Percentiles rank a stretch among this genome's conserved stretches.
phyloP scores from a whole-genome alignment of 1,284 basidiomycete genomes.

The Athelia psychrophila region DNA sequence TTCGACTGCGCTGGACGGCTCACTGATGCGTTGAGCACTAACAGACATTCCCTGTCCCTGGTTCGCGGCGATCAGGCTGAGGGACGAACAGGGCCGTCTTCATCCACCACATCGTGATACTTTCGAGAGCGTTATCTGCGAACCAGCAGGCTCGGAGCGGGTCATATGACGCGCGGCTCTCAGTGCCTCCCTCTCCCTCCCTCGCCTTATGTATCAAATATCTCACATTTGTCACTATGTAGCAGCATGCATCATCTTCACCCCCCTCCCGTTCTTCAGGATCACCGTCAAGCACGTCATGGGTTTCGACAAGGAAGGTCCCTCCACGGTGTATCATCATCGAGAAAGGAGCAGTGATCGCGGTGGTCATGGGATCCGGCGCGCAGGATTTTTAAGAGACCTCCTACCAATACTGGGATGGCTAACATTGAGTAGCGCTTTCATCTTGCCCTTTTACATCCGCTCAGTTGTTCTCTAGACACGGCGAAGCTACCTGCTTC shows the following conservation, averaged over 20 bases:
- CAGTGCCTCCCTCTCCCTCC: slow-evolving; percentile 27
- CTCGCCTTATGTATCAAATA: slow-evolving; percentile 36
- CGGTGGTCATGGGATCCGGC: slow-evolving; percentile 26
- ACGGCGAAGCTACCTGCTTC: slow-evolving; percentile 36
- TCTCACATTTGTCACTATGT: slow-evolving; percentile 30
- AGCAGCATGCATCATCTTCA: slow-evolving; percentile 34
- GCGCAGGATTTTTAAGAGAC: slow-evolving; percentile 18
- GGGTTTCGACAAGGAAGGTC: slow-evolving; percentile 33
- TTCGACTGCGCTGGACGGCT: too few species aligned
- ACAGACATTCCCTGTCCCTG: too few species aligned
- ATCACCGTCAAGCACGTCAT: slow-evolving; percentile 38
- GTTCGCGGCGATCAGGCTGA: too few species aligned
- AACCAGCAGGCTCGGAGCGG: too few species aligned
- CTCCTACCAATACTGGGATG: slow-evolving; percentile 25
- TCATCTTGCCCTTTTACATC: not conserved
- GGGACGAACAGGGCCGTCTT: too few species aligned
- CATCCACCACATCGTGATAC: too few species aligned
- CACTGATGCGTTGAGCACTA: too few species aligned
- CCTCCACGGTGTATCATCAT: slow-evolving; percentile 26
- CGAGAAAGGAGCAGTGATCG: slow-evolving; percentile 30
- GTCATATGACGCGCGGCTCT: too few species aligned
- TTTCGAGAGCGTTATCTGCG: too few species aligned
- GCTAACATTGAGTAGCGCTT: slow-evolving; percentile 15
- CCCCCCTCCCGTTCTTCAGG: slow-evolving; percentile 35
- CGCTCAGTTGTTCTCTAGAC: slow-evolving; percentile 18